Percentiles rank a stretch among this genome's conserved stretches.
phyloP scores from a whole-genome alignment of 352 stramenopile species.

The Globisporangium lucens region DNA sequence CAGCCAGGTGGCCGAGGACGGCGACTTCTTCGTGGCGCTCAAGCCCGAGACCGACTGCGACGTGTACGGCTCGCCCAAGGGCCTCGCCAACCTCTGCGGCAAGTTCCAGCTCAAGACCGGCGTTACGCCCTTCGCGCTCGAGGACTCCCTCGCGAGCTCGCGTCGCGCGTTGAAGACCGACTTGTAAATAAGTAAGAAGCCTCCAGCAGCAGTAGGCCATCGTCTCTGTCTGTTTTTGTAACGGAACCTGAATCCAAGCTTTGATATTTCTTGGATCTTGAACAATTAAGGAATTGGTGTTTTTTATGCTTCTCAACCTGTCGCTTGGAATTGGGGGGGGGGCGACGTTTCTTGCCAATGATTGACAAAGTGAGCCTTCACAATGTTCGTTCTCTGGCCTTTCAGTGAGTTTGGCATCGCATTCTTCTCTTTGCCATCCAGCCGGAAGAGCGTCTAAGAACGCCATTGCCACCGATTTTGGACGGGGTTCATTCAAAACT shows the following conservation, averaged over 20 bases:
- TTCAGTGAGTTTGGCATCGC: not conserved
- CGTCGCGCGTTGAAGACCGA: constrained; percentile 1
- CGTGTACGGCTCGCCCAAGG: constrained; percentile 26
- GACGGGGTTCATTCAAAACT: not conserved
- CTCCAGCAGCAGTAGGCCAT: not conserved
- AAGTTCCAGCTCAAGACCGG: constrained; percentile 30
- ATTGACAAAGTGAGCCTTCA: not conserved
- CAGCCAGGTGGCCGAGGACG: constrained; percentile 39
- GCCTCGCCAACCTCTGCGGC: constrained; percentile 30
- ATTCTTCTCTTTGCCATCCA: not conserved
- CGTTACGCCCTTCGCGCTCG: constrained; percentile 11
- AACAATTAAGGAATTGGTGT: not conserved
- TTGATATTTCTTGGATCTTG: not conserved
- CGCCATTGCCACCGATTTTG: not conserved
- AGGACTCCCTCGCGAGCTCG: not conserved
- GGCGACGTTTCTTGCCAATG: not conserved
- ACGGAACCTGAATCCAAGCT: not conserved
- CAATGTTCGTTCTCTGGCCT: not conserved
- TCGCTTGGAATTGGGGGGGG: too few relatives aligned
- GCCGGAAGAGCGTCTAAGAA: not conserved
- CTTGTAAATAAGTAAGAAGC: not conserved
- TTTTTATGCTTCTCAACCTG: not conserved
- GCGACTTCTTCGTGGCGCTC: constrained; percentile 52
- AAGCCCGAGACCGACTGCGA: constrained; percentile 56
- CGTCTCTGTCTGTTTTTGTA: not conserved